A percentile compares a stretch with the other conserved stretches of the same genome.
Conservation (phyloP, 176 grass and related monocot genomes). For the Hordeum marinum region DNA sequence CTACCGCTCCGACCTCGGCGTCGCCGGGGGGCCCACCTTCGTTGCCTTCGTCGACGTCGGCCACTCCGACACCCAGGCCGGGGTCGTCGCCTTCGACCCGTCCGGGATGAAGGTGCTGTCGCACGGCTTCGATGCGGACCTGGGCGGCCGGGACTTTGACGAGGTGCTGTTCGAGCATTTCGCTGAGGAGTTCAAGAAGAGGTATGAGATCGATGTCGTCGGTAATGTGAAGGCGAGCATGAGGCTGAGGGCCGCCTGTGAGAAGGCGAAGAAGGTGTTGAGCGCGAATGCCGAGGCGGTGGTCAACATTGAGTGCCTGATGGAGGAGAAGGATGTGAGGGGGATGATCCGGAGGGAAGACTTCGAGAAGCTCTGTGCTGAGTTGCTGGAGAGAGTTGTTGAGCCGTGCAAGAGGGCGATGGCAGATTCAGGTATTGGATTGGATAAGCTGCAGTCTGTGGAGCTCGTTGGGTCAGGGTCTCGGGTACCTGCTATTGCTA, state of each 20-base stretch:
- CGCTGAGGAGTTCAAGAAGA: constrained; percentile 48
- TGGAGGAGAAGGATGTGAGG: constrained; percentile 98
- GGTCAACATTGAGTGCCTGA: constrained; percentile 82
- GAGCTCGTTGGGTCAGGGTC: constrained; percentile 98
- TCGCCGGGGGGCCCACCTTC: constrained; percentile 4
- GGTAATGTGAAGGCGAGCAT: constrained; percentile 69
- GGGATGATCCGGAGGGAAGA: constrained; percentile 78
- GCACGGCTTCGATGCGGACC: constrained; percentile 73
- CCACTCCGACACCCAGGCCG: constrained; percentile 84
- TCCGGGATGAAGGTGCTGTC: constrained; percentile 68
- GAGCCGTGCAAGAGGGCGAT: constrained; percentile 72
- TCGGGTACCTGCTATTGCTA: constrained; percentile 68
- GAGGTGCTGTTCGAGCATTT: constrained; percentile 84
- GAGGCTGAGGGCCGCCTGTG: constrained; percentile 66
- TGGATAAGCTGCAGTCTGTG: constrained; percentile 64
- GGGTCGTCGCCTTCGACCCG: constrained; percentile 50
- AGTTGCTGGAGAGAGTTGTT: constrained; percentile 56
- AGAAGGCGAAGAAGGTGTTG: constrained; percentile 91
- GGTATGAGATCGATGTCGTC: constrained; percentile 57
- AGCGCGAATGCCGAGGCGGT: constrained; percentile 75
- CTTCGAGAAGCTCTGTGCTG: constrained; percentile 66
- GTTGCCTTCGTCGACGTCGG: constrained; percentile 84
- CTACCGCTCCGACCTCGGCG: constrained; percentile 74
- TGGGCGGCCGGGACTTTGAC: constrained; percentile 90
- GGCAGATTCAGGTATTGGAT: constrained; percentile 32